Evolutionary conservation across 2,329 filamentous ascomycete genomes (phyloP).

Genomic region (Trichocomaceae sp.): DNA sequence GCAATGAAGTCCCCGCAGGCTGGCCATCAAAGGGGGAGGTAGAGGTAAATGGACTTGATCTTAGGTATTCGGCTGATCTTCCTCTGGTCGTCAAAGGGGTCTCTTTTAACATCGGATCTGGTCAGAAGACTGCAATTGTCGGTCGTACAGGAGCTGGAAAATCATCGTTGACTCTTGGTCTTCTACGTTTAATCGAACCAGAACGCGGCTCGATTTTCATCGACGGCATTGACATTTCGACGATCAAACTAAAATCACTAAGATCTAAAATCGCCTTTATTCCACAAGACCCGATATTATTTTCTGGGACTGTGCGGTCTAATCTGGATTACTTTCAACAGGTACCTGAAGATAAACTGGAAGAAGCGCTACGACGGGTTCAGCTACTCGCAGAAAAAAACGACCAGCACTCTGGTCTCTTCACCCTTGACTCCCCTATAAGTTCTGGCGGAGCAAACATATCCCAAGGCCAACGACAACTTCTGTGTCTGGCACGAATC

Average conservation of each 20-base stretch:
- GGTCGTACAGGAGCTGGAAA: constrained; percentile 74
- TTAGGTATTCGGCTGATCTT: constrained; percentile 59
- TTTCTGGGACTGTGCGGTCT: constrained; percentile 67
- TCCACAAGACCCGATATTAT: constrained; percentile 74
- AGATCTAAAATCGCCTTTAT: constrained; percentile 70
- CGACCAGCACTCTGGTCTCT: too few relatives aligned
- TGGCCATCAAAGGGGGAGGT: too few relatives aligned
- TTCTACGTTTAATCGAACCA: constrained; percentile 71
- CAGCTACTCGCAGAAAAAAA: too few relatives aligned
- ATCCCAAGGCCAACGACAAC: constrained; percentile 70
- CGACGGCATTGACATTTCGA: constrained; percentile 68
- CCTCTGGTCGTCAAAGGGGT: constrained; percentile 64
- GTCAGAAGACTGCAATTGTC: constrained; percentile 66
- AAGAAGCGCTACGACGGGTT: too few relatives aligned
- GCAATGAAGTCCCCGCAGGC: too few relatives aligned
- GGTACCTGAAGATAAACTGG: too few relatives aligned
- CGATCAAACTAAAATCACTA: constrained; percentile 62
- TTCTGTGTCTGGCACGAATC: constrained; percentile 65
- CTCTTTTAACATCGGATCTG: constrained; percentile 58
- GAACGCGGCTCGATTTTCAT: constrained; percentile 59
- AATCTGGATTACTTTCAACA: too few relatives aligned
- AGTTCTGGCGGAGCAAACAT: too few relatives aligned
- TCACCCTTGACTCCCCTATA: too few relatives aligned
- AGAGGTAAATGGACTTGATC: too few relatives aligned
- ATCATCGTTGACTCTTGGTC: constrained; percentile 64